phyloP scores from a whole-genome alignment of 2,329 filamentous ascomycete species.

The Didymella pomorum region DNA sequence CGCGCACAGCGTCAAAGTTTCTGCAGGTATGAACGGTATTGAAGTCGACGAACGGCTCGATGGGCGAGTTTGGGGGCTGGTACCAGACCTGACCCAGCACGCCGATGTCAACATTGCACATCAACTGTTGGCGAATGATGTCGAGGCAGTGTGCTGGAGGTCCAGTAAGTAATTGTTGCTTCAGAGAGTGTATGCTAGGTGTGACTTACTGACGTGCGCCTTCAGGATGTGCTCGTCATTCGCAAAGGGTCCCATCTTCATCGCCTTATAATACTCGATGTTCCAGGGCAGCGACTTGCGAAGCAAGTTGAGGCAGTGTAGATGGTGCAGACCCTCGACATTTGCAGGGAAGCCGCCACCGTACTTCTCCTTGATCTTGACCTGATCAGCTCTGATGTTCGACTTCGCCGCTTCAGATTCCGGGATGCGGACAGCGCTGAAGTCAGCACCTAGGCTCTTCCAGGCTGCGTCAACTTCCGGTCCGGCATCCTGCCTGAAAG shows the following conservation, averaged over 20 bases:
- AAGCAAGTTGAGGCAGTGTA: constrained; percentile 69
- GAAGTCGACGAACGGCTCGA: constrained; percentile 67
- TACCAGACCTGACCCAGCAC: constrained; percentile 70
- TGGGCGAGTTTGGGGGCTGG: constrained; percentile 56
- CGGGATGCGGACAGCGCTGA: constrained; percentile 61
- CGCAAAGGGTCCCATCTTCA: constrained; percentile 62
- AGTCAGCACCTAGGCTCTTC: constrained; percentile 62
- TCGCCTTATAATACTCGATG: constrained; percentile 63
- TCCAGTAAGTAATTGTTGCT: neutral
- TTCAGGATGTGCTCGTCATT: constrained; percentile 64
- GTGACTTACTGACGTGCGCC: constrained; percentile 64
- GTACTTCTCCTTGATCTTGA: constrained; percentile 64
- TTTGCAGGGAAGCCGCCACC: constrained; percentile 67
- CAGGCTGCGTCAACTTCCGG: constrained; percentile 67
- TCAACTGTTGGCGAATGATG: constrained; percentile 68
- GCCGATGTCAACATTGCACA: constrained; percentile 68
- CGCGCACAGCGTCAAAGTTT: constrained; percentile 62
- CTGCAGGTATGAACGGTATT: constrained; percentile 67
- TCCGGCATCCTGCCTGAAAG: constrained; percentile 60
- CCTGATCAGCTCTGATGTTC: constrained; percentile 63
- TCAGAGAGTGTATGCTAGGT: neutral
- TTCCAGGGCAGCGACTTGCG: constrained; percentile 68
- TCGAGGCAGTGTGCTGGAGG: constrained; percentile 64
- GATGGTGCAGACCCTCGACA: constrained; percentile 64
- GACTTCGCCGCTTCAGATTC: constrained; percentile 58